phyloP scores from a whole-genome alignment of 345 rosid species.

The Gossypium stocksii region DNA sequence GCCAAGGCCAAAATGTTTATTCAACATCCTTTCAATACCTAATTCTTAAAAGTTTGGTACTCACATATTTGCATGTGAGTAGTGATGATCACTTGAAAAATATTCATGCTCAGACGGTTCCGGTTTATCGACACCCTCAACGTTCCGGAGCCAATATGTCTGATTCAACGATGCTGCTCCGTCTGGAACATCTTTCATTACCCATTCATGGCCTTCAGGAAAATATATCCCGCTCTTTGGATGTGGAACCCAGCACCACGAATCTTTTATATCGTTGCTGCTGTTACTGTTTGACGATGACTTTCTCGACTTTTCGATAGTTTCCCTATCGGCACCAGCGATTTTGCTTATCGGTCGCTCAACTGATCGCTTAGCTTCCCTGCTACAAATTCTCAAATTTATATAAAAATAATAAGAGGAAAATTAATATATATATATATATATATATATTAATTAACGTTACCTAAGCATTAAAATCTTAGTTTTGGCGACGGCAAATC shows the following conservation, averaged over 20 bases:
- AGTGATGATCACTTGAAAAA: neutral
- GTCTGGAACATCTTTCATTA: slow-evolving; percentile 56
- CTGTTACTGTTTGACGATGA: neutral
- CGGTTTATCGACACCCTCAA: slow-evolving; percentile 34
- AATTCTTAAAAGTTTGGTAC: neutral
- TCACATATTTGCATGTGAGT: slow-evolving; percentile 1
- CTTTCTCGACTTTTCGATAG: neutral
- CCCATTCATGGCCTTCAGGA: slow-evolving; percentile 59
- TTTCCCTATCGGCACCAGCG: neutral
- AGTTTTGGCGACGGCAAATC: neutral
- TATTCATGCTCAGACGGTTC: slow-evolving; percentile 6
- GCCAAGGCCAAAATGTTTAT: neutral
- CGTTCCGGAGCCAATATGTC: slow-evolving; percentile 37
- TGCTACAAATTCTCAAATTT: neutral
- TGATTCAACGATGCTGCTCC: slow-evolving; percentile 38
- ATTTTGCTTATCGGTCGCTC: slow-evolving; percentile 9
- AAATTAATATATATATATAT: neutral
- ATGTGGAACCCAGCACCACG: slow-evolving; percentile 51
- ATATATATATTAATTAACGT: neutral
- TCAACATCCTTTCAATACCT: neutral
- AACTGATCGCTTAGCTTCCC: slow-evolving; percentile 7
- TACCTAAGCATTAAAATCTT: slow-evolving; percentile 13
- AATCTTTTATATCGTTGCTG: neutral
- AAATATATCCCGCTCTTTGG: slow-evolving; percentile 63
- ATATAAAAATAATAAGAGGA: neutral